These are phyloP conservation scores for Davidsoniella neocaledoniae DNA, from an alignment of 2,329 filamentous ascomycete genomes.

Conservation along the genomic window DNA sequence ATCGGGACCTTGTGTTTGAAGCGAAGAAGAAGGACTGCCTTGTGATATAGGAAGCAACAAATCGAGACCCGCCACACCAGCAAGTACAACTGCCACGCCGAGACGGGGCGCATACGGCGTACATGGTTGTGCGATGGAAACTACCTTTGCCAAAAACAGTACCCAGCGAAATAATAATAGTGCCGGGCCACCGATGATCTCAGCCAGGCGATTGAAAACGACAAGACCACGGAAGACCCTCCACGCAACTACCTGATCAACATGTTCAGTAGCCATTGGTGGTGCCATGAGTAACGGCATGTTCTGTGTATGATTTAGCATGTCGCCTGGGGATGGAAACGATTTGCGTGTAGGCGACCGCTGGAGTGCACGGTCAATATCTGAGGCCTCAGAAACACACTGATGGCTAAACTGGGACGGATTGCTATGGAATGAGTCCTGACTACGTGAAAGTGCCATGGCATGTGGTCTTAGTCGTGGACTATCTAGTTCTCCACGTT, in stretches of 20 bases:
- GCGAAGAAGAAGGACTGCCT: too few species aligned
- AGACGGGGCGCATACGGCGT: slow-evolving; percentile 52
- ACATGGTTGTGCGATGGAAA: slow-evolving; percentile 49
- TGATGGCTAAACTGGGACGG: too few species aligned
- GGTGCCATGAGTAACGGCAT: slow-evolving; percentile 12
- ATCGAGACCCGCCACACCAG: slow-evolving; percentile 53
- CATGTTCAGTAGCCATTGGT: not conserved
- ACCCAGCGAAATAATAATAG: slow-evolving; percentile 31
- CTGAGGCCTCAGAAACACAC: too few species aligned
- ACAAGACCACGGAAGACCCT: not conserved
- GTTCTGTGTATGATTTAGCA: slow-evolving; percentile 7
- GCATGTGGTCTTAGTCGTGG: slow-evolving; percentile 13
- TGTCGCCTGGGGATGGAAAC: too few species aligned
- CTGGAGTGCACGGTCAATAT: not conserved
- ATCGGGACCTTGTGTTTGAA: too few species aligned
- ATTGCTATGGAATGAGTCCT: not conserved
- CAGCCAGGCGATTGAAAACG: not conserved
- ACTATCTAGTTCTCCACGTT: slow-evolving; percentile 18
- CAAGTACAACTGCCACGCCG: slow-evolving; percentile 47
- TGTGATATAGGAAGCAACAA: slow-evolving; percentile 24
- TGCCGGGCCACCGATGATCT: not conserved
- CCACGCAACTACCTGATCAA: not conserved
- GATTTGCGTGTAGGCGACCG: slow-evolving; percentile 14
- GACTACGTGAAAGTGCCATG: not conserved
- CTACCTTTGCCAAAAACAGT: slow-evolving; percentile 53